A percentile compares a stretch with the other conserved stretches of the same genome.
phyloP scores from a whole-genome alignment of 257 asterid species.

The Anisodus acutangulus region DNA sequence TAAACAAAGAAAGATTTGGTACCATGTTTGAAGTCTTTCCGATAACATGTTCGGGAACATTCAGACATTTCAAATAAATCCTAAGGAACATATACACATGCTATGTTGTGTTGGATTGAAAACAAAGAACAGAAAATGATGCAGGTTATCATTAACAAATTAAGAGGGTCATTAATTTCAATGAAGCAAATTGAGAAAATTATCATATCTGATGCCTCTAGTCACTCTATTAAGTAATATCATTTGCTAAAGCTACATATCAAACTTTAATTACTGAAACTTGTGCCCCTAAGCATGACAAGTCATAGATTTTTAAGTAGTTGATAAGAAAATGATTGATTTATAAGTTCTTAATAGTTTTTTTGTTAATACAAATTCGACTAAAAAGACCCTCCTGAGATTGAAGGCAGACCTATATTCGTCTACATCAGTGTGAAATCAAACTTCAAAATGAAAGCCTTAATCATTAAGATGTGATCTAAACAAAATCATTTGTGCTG shows the following conservation, averaged over 20 bases:
- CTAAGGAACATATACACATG: not conserved
- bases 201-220: not conserved
- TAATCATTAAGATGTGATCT: not conserved
- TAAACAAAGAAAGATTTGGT: not conserved
- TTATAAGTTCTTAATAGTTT: not conserved
- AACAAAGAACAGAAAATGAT: not conserved
- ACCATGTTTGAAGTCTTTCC: not conserved
- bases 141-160: not conserved
- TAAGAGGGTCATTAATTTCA: not conserved
- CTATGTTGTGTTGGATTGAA: not conserved
- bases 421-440: not conserved
- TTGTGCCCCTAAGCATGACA: not conserved
- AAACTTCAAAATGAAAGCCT: not conserved
- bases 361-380: not conserved
- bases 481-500: not conserved
- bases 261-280: not conserved
- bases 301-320: not conserved
- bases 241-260: not conserved
- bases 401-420: not conserved
- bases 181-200: not conserved
- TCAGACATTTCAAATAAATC: not conserved
- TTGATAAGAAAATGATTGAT: not conserved
- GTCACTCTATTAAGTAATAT: not conserved
- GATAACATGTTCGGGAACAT: not conserved
- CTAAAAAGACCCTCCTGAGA: not conserved